These are phyloP conservation scores for Rhizopogon salebrosus DNA, from an alignment of 768 basidiomycete species.

Conservation along the genomic window DNA sequence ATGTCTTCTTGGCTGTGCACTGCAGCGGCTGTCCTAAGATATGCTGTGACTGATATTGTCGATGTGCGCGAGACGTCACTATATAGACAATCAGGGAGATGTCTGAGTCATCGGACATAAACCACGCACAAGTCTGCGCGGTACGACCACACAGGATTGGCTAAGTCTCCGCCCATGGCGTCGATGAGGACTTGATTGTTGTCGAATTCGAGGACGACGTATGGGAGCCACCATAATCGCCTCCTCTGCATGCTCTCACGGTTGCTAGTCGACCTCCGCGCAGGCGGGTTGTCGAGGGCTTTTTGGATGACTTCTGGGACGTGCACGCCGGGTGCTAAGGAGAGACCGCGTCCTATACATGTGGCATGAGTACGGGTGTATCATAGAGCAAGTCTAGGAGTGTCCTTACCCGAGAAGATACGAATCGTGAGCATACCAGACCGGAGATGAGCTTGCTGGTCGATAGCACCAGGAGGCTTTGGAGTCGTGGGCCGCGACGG, in stretches of 20 bases:
- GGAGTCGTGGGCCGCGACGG: slow-evolving; percentile 80
- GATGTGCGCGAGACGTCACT: slow-evolving; percentile 96
- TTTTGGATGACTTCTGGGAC: slow-evolving; percentile 84
- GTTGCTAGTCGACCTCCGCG: slow-evolving; percentile 60
- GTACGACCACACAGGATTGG: slow-evolving; percentile 92
- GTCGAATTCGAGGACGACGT: slow-evolving; percentile 95
- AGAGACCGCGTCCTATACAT: slow-evolving; percentile 65
- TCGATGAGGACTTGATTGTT: slow-evolving; percentile 97
- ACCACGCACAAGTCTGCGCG: slow-evolving; percentile 84
- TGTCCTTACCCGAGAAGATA: slow-evolving; percentile 79
- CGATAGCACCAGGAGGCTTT: slow-evolving; percentile 46
- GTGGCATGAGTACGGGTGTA: background rate
- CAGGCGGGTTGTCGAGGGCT: slow-evolving; percentile 62
- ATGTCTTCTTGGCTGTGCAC: slow-evolving; percentile 82
- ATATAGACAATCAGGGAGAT: slow-evolving; percentile 6
- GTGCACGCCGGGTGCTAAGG: slow-evolving; percentile 70
- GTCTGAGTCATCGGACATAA: background rate
- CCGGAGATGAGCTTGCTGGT: slow-evolving; percentile 55
- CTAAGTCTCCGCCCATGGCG: slow-evolving; percentile 90
- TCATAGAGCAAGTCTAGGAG: slow-evolving; percentile 1
- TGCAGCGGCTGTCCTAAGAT: slow-evolving; percentile 77
- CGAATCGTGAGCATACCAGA: slow-evolving; percentile 93
- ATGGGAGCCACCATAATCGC: slow-evolving; percentile 94
- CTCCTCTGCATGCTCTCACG: slow-evolving; percentile 90
- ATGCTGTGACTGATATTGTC: slow-evolving; percentile 87